phyloP scores from a whole-genome alignment of 2,329 filamentous ascomycete species.

The Pseudogymnoascus sp. region DNA sequence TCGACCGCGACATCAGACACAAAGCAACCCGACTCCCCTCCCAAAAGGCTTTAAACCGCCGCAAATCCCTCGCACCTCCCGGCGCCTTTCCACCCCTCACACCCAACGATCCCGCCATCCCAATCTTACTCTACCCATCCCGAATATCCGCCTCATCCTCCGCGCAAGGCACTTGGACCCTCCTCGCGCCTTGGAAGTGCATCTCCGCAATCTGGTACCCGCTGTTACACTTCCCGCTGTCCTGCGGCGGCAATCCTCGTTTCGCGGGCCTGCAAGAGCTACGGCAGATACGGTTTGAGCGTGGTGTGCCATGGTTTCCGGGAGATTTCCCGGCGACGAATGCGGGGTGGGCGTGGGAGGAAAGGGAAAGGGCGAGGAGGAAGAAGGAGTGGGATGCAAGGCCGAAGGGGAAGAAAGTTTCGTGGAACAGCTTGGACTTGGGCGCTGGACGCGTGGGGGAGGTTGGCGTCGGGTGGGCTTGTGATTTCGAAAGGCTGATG shows the following conservation, averaged over 20 bases:
- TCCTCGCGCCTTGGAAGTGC: constrained; percentile 86
- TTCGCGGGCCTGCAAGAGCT: constrained; percentile 78
- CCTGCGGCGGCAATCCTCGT: constrained; percentile 69
- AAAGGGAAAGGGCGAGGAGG: constrained; percentile 52
- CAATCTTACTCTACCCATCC: constrained; percentile 62
- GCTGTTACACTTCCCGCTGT: constrained; percentile 73
- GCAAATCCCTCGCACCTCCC: constrained; percentile 56
- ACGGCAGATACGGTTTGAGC: constrained; percentile 75
- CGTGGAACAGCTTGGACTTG: constrained; percentile 68
- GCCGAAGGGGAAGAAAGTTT: constrained; percentile 73
- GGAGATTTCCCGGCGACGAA: constrained; percentile 73
- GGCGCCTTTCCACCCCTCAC: constrained; percentile 54
- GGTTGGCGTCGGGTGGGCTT: constrained; percentile 72
- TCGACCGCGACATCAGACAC: constrained; percentile 60
- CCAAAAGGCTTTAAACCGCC: constrained; percentile 74
- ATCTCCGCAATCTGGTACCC: constrained; percentile 80
- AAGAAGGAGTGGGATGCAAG: constrained; percentile 64
- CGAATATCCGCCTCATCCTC: constrained; percentile 41
- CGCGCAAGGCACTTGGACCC: constrained; percentile 66
- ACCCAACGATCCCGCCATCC: constrained; percentile 65
- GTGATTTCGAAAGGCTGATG: constrained; percentile 73
- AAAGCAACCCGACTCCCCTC: constrained; percentile 60
- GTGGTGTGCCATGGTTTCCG: constrained; percentile 73
- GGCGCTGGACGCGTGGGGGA: constrained; percentile 72
- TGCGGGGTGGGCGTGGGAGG: constrained; percentile 73